Base-by-base conservation (phyloP, 192 early-diverging fungal species). In the Gonapodya sp. region DNA sequence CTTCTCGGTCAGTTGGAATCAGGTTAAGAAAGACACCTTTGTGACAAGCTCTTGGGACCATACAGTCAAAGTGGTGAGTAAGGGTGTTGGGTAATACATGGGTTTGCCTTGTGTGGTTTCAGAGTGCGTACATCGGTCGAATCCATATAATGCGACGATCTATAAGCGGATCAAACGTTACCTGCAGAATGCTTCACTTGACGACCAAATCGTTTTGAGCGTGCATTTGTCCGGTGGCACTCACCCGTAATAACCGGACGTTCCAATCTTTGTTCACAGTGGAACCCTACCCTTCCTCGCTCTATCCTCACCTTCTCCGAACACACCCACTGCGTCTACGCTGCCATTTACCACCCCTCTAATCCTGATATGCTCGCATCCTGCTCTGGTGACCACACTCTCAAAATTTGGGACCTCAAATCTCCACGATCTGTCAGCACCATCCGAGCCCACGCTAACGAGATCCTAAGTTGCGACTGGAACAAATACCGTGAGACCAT, bases 41-140 rank as follows among this genome's bases (percentile, higher is more conserved):
- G 82, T 97, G 34, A 94, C 94, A 80, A 93, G 93, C 8, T 98
- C 97, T 1, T 98, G 97, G 98, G 98, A 99, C 84, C 89, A 93
- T 75, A 89, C 95, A 0, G 93, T 97, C 83, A 98, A 97, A 81
- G 86, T 99, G 79, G 95, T 95, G n/a, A n/a, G n/a, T n/a, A n/a
- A n/a, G n/a, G n/a, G n/a, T n/a, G n/a, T n/a, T n/a, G n/a, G n/a
- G n/a, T n/a, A n/a, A n/a, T n/a, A n/a, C n/a, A n/a, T n/a, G n/a
- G n/a, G n/a, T n/a, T n/a, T n/a, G n/a, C n/a, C n/a, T n/a, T n/a
- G n/a, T n/a, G n/a, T n/a, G n/a, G n/a, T n/a, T n/a, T n/a, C n/a
- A n/a, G n/a, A n/a, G n/a, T n/a, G n/a, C n/a, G n/a, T n/a, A n/a
- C n/a, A n/a, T n/a, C n/a, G n/a, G n/a, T n/a, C n/a, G n/a, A n/a